Evolutionary conservation across 1,284 basidiomycete genomes (phyloP).

Genomic region (Trametes hirsuta): DNA sequence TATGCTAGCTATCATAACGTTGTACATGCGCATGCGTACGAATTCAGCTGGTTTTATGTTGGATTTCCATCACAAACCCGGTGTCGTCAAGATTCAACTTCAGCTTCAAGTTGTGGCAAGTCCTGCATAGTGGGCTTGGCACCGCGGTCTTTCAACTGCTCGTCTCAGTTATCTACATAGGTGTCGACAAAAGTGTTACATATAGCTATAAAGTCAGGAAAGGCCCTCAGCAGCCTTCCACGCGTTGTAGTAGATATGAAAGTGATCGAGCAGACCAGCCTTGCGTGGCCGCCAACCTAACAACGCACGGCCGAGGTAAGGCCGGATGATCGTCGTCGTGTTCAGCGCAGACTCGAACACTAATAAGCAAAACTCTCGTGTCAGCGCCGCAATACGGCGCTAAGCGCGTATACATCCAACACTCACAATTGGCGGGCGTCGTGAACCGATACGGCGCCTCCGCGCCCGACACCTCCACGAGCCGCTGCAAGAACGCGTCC

Average conservation of each 20-base stretch:
- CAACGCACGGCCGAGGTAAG: slow-evolving; percentile 47
- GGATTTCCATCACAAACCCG: too few relatives aligned
- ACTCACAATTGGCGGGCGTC: slow-evolving; percentile 41
- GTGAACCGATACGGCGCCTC: slow-evolving; percentile 37
- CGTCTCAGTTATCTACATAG: too few relatives aligned
- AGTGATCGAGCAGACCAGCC: slow-evolving; percentile 47
- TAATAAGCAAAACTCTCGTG: background rate
- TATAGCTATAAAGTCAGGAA: background rate
- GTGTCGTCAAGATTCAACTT: too few relatives aligned
- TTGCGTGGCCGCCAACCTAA: slow-evolving; percentile 53
- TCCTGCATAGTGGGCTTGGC: too few relatives aligned
- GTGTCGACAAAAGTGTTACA: too few relatives aligned
- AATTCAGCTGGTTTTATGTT: too few relatives aligned
- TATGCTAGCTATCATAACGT: too few relatives aligned
- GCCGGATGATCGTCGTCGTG: slow-evolving; percentile 39
- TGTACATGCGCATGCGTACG: too few relatives aligned
- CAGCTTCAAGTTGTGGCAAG: too few relatives aligned
- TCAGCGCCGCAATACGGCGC: too few relatives aligned
- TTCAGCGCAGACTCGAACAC: slow-evolving; percentile 40
- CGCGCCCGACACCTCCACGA: slow-evolving; percentile 46
- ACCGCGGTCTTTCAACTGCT: too few relatives aligned
- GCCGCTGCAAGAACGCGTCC: slow-evolving; percentile 46
- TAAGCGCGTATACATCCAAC: background rate
- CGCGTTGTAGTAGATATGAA: slow-evolving; percentile 48
- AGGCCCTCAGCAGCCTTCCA: slow-evolving; percentile 38